These are phyloP conservation scores for Phyllosticta citrichinensis DNA, from an alignment of 2,329 filamentous ascomycete genomes.

Conservation along the genomic window DNA sequence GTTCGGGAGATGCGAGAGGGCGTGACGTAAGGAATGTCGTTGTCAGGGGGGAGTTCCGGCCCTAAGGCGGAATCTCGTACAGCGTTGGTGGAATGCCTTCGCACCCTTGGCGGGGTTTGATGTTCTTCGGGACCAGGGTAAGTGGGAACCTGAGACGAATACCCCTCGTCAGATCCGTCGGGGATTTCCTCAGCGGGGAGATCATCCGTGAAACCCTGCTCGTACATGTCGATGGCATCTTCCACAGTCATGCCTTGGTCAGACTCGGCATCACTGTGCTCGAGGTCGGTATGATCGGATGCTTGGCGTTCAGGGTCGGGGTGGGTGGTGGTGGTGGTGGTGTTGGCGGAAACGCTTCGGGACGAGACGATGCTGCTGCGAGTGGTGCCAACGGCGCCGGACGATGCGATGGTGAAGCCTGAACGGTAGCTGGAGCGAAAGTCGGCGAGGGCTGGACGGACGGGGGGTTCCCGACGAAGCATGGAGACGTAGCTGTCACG, in stretches of 20 bases:
- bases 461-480: conserved; percentile 23
- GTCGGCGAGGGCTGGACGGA: conserved; percentile 21
- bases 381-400: conserved; percentile 58
- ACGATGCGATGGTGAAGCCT: conserved; percentile 47
- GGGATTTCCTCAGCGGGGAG: conserved; percentile 23
- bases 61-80: conserved; percentile 9
- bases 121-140: conserved; percentile 11
- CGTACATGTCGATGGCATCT: conserved; percentile 52
- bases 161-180: conserved; percentile 16
- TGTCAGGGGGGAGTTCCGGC: conserved; percentile 4
- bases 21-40: conserved; percentile 8
- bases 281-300: conserved; percentile 15
- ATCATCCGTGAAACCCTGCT: conserved; percentile 44
- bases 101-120: conserved; percentile 7
- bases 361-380: conserved; percentile 75
- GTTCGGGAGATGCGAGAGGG: conserved; percentile 4
- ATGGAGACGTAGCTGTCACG: conserved; percentile 23
- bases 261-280: conserved; percentile 17
- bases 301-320: conserved; percentile 12
- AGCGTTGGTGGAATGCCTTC: conserved; percentile 6
- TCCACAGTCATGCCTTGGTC: conserved; percentile 48
- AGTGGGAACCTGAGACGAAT: conserved; percentile 12
- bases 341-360: conserved; percentile 58
- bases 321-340: conserved; percentile 43
- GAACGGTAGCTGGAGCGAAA: conserved; percentile 51